Conservation (phyloP, 176 grass and related monocot species). For the Ananas comosus region DNA sequence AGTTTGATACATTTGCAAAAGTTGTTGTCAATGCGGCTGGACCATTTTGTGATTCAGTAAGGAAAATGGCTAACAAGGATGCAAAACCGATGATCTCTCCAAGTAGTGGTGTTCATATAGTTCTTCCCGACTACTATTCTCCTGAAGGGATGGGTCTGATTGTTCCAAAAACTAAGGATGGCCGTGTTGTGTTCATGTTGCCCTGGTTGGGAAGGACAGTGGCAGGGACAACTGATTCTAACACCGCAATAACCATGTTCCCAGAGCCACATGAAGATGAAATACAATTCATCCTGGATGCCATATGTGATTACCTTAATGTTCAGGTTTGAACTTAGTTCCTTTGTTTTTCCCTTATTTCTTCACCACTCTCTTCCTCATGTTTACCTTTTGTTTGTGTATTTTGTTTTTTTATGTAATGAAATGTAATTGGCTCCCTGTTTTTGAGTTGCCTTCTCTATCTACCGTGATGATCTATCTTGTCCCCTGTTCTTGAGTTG, state of each 20-base stretch:
- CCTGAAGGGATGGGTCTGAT: constrained; percentile 89
- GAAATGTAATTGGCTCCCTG: too few relatives aligned
- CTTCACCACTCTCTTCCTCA: not conserved
- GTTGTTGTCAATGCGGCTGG: constrained; percentile 77
- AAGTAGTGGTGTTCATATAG: constrained; percentile 86
- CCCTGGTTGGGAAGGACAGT: constrained; percentile 91
- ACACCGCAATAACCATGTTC: constrained; percentile 70
- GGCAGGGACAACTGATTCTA: constrained; percentile 81
- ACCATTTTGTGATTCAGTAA: constrained; percentile 81
- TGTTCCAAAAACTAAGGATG: constrained; percentile 99
- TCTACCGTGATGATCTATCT: too few relatives aligned
- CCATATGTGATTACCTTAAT: constrained; percentile 88
- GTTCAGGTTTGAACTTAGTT: constrained; percentile 55
- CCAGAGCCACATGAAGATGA: constrained; percentile 99
- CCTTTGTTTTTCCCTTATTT: not conserved
- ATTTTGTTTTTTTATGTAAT: not conserved
- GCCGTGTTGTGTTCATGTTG: constrained; percentile 89
- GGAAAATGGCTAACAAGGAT: constrained; percentile 75
- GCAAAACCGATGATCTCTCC: constrained; percentile 65
- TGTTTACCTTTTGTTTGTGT: not conserved
- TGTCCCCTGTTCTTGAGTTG: too few relatives aligned
- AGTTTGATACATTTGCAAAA: constrained; percentile 78
- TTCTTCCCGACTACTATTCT: constrained; percentile 95
- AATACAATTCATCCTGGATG: constrained; percentile 95
- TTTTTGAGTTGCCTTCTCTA: too few relatives aligned